These are phyloP conservation scores for Paramecium sexaurelia DNA, from an alignment of 73 alveolate genomes.

Conservation along the genomic window DNA sequence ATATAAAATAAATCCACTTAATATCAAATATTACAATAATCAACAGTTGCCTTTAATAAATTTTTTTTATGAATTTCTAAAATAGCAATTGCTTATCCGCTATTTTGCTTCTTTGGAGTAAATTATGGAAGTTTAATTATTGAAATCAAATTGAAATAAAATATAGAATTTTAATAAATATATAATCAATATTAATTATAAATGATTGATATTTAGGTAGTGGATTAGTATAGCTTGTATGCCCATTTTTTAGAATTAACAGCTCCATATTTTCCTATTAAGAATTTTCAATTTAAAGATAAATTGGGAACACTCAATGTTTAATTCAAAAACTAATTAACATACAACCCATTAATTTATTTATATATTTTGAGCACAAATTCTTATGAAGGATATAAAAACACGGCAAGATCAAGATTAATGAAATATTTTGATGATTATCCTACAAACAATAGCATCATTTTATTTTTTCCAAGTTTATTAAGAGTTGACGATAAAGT, in stretches of 20 bases:
- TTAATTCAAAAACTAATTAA: background rate
- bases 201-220: constrained; percentile 2
- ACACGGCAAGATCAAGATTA: constrained; percentile 8
- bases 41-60: no score
- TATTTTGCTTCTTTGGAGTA: no score
- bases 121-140: no score
- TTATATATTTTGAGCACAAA: background rate
- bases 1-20: no score
- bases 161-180: background rate
- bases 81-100: no score
- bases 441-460: background rate
- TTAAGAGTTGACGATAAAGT: constrained; percentile 42
- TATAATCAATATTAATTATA: background rate
- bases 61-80: no score
- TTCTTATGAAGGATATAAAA: constrained; percentile 20
- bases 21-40: no score
- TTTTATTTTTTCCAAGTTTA: constrained; percentile 23
- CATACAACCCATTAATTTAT: background rate
- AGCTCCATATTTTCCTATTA: constrained; percentile 23
- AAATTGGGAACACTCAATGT: constrained; percentile 1
- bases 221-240: constrained; percentile 8
- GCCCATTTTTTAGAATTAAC: constrained; percentile 26
- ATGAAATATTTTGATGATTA: background rate
- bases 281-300: background rate
- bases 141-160: background rate